These are phyloP conservation scores for Psilocybe tampanensis DNA, from an alignment of 768 basidiomycete species.

Conservation along the genomic window DNA sequence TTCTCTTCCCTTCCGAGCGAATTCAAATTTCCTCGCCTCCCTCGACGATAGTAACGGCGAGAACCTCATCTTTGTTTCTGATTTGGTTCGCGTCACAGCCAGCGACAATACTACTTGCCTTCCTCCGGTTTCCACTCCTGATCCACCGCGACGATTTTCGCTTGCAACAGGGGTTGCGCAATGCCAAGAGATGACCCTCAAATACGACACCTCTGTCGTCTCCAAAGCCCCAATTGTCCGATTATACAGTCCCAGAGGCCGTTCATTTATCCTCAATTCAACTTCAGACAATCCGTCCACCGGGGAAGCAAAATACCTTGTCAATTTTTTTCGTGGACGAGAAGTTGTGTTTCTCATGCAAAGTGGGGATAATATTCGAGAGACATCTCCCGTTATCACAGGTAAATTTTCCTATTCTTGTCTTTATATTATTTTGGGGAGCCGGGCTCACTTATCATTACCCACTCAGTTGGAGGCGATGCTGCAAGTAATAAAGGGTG, in stretches of 20 bases:
- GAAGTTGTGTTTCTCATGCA: constrained; percentile 47
- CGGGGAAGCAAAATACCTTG: constrained; percentile 44
- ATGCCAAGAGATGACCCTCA: constrained; percentile 51
- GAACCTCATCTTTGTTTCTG: constrained; percentile 44
- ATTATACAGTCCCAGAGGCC: constrained; percentile 38
- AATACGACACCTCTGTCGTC: constrained; percentile 36
- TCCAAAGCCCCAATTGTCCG: constrained; percentile 36
- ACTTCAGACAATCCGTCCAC: constrained; percentile 24
- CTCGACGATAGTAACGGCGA: constrained; percentile 49
- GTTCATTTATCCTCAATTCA: constrained; percentile 29
- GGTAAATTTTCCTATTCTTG: constrained; percentile 28
- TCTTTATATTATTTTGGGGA: background rate
- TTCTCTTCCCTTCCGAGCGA: constrained; percentile 53
- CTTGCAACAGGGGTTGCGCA: constrained; percentile 39
- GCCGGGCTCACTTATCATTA: background rate
- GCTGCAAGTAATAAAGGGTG: constrained; percentile 25
- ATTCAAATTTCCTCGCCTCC: constrained; percentile 55
- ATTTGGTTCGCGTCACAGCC: constrained; percentile 42
- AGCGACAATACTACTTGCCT: constrained; percentile 45
- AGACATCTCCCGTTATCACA: constrained; percentile 46
- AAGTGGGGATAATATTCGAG: constrained; percentile 37
- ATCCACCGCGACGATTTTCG: constrained; percentile 29
- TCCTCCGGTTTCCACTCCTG: constrained; percentile 13
- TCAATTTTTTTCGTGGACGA: constrained; percentile 38
- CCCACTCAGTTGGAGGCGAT: constrained; percentile 34